Conservation (phyloP, 2,329 filamentous ascomycete species). For the Leptographium procerum region DNA sequence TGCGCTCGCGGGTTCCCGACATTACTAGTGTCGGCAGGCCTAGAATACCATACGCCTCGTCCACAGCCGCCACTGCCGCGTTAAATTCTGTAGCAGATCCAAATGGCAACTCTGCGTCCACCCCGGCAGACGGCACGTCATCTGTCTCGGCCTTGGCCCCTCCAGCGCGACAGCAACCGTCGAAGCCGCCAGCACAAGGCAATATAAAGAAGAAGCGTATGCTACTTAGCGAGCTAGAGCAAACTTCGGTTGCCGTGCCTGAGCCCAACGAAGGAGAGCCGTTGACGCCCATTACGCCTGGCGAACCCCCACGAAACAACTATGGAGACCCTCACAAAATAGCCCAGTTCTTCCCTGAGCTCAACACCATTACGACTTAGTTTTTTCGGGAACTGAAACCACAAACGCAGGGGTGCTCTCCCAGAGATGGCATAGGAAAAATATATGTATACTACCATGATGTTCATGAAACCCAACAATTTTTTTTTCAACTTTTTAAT, state of each 20-base stretch:
- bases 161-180: conserved; percentile 9
- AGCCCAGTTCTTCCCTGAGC: conserved; percentile 25
- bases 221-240: conserved; percentile 19
- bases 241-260: not conserved
- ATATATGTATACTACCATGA: not conserved
- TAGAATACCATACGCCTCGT: conserved; percentile 13
- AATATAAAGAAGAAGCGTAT: conserved; percentile 29
- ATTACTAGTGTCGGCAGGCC: conserved; percentile 12
- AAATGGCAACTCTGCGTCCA: not conserved
- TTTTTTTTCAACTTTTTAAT: not conserved
- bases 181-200: conserved; percentile 19
- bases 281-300: conserved; percentile 14
- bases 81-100: conserved; percentile 14
- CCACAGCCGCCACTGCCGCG: not conserved
- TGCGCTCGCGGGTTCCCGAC: conserved; percentile 15
- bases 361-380: conserved; percentile 15
- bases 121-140: not conserved
- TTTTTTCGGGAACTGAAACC: not conserved
- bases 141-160: not conserved
- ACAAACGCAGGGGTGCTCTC: not conserved
- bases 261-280: conserved; percentile 9
- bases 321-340: conserved; percentile 28
- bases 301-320: conserved; percentile 19
- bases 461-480: not conserved
- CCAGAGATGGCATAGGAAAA: not conserved